Evolutionary conservation across 352 stramenopile genomes (phyloP).

Genomic region (Peronospora destructor): DNA sequence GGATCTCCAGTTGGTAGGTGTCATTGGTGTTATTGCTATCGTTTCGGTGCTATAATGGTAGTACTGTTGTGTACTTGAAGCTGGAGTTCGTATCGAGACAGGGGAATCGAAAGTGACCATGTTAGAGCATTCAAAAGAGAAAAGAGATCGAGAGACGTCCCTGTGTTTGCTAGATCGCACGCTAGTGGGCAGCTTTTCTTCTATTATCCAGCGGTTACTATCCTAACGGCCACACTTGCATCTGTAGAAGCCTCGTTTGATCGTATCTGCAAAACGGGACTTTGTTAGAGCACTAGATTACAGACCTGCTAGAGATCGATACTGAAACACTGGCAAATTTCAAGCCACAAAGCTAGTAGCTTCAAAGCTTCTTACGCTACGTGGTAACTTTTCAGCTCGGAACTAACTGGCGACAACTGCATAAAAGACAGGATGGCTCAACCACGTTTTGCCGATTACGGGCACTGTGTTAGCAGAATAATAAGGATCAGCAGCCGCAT

Average conservation of each 20-base stretch:
- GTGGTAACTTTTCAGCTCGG: neutral
- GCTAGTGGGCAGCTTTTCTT: constrained; percentile 16
- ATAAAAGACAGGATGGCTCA: too few species aligned
- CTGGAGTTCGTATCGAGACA: constrained; percentile 14
- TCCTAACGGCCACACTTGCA: constrained; percentile 23
- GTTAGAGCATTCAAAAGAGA: neutral
- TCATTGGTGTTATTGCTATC: neutral
- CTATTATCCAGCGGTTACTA: constrained; percentile 16
- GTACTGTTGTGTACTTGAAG: constrained; percentile 4
- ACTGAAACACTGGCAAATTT: neutral
- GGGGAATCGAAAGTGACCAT: constrained; percentile 28
- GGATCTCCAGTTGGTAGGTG: constrained; percentile 17
- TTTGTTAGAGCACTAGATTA: neutral
- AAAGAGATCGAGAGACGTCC: constrained; percentile 1
- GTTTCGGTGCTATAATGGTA: neutral
- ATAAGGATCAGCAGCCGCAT: neutral
- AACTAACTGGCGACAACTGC: too few species aligned
- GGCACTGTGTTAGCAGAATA: too few species aligned
- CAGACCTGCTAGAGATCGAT: neutral
- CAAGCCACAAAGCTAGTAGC: neutral
- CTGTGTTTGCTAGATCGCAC: neutral
- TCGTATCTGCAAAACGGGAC: constrained; percentile 7
- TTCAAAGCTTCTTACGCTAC: neutral
- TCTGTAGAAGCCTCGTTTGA: constrained; percentile 15
- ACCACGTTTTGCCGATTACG: too few species aligned